A percentile compares a stretch with the other conserved stretches of the same genome.
Conservation (phyloP, 2,329 filamentous ascomycete genomes). For the Sarocladium strictum region DNA sequence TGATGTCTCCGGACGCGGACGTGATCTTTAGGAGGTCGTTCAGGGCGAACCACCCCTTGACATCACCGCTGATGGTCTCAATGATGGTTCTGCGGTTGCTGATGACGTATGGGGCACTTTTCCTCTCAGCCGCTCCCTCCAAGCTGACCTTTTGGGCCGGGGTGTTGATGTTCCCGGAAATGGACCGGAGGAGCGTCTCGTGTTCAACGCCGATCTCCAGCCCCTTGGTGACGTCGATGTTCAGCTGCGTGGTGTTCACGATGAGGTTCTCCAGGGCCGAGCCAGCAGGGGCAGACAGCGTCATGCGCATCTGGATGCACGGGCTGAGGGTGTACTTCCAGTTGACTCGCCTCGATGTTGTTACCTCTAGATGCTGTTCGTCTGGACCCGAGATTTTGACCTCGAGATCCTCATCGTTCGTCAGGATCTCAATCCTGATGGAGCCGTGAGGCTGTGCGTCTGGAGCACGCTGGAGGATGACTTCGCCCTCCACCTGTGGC, state of each 20-base stretch:
- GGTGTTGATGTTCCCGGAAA: constrained; percentile 32
- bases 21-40: constrained; percentile 41
- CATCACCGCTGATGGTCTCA: constrained; percentile 34
- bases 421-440: constrained; percentile 37
- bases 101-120: constrained; percentile 30
- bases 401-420: constrained; percentile 36
- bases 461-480: constrained; percentile 35
- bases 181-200: constrained; percentile 25
- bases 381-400: constrained; percentile 28
- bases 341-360: constrained; percentile 29
- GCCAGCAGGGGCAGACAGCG: constrained; percentile 38
- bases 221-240: constrained; percentile 33
- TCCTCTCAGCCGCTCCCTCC: constrained; percentile 15
- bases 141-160: constrained; percentile 22
- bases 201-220: constrained; percentile 28
- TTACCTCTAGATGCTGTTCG: constrained; percentile 33
- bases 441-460: constrained; percentile 24
- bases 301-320: constrained; percentile 43
- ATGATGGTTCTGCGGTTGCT: constrained; percentile 36
- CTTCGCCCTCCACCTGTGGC: constrained; percentile 37
- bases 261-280: constrained; percentile 30
- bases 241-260: constrained; percentile 32
- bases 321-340: constrained; percentile 22
- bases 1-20: constrained; percentile 38
- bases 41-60: constrained; percentile 45